Percentiles rank a stretch among this genome's conserved stretches.
phyloP scores from a whole-genome alignment of 2,329 filamentous ascomycete species.

The Colletotrichum euphorbiae region DNA sequence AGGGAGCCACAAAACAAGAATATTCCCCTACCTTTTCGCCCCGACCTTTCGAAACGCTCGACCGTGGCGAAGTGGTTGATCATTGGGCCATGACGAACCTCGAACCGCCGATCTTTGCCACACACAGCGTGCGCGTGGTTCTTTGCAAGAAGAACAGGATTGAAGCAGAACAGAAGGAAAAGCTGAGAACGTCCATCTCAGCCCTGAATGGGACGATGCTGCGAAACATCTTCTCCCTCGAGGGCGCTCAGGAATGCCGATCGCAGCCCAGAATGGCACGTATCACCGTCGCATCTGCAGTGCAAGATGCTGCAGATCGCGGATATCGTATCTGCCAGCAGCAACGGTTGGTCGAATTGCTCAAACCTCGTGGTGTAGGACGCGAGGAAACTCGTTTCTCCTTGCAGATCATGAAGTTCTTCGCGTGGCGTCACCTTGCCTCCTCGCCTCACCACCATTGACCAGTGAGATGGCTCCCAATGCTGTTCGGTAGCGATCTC shows the following conservation, averaged over 20 bases:
- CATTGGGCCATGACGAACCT: neutral
- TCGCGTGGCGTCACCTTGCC: conserved; percentile 3
- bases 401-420: conserved; percentile 15
- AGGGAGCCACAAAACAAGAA: neutral
- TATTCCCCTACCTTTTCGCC: conserved; percentile 8
- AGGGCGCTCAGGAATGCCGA: neutral
- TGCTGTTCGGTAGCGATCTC: conserved; percentile 6
- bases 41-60: conserved; percentile 18
- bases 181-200: conserved; percentile 1
- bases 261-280: neutral
- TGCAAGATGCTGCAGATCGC: conserved; percentile 12
- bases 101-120: conserved; percentile 17
- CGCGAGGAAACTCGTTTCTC: neutral
- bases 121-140: neutral
- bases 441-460: conserved; percentile 6
- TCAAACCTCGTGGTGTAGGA: neutral
- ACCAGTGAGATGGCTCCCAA: conserved; percentile 17
- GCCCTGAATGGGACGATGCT: conserved; percentile 1
- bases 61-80: neutral
- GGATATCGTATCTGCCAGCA: neutral
- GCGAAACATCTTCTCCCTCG: neutral
- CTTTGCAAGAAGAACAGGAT: neutral
- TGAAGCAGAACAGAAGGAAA: neutral
- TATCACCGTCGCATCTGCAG: conserved; percentile 15
- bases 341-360: neutral